Evolutionary conservation across 495 filamentous ascomycete species (phyloP), one percentile per base, ranked within the genome.

Genomic region (Friedmanniomyces simplex): DNA sequence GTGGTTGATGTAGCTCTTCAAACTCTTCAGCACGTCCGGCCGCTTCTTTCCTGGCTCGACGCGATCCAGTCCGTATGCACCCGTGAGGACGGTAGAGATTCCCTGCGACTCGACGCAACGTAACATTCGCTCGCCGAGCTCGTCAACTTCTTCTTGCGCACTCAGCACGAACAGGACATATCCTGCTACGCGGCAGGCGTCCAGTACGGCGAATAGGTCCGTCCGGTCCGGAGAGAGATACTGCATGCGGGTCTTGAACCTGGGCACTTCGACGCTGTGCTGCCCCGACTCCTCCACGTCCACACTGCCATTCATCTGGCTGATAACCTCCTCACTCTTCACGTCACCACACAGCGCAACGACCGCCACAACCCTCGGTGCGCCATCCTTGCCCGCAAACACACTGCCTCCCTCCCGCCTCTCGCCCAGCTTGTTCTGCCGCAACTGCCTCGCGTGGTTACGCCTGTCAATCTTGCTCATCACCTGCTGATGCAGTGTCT

Each of bases 401-500:
- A 98, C 74, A 43, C 82, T 89, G 0, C 78, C 80, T 34, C 86
- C 83, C 45, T 83, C 84, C 48, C 80, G 73, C 65, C 89, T 84
- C 63, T 93, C 87, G 58, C 82, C 82, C 57, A 90, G 83, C 72
- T 96, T 96, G 61, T 79, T 72, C 60, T 80, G 77, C 61, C 89
- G 86, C 66, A 81, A 81, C 74, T 98, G 93, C 64, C 89, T 89
- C 47, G 87, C 86, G 74, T 91, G 88, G 71, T 98, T 96, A 65
- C 87, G 80, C 34, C 93, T 85, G 72, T 95, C 89, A 70, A 98
- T 75, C 73, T 96, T 98, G 36, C 91, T 95, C 88, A 95, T 94
- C 68, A 95, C 78, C 73, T 95, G 88, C 68, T 97, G 94, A 70
- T 96, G 89, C 57, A 86, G 86, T 42, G 91, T 95, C 72, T 88